Evolutionary conservation across 345 rosid genomes (phyloP), one percentile per base, ranked within the genome.

Genomic region (Brassica juncea): DNA sequence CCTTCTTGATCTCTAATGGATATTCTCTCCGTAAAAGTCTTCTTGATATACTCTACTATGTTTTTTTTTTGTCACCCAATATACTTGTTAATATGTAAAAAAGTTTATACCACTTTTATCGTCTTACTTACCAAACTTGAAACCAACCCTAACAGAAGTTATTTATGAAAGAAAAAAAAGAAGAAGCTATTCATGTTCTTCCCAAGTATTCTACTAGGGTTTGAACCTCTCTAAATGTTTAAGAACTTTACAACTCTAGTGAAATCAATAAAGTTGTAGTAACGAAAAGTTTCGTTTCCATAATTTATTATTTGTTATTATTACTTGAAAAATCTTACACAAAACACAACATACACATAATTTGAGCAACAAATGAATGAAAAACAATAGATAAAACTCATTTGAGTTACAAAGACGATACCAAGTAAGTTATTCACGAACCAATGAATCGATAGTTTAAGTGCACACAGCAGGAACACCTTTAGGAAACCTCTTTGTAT

Each of bases 381-480:
- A 47, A 47, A 19, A 68, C 8, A 68, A 44, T 60, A 44, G 35
- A 72, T 79, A 60, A 30, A 65, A 35, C 59, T 44, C 44, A 59
- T 14, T 21, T 15, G 57, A 44, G 44, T 67, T 55, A 44, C 82
- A 25, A 61, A 34, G 70, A 27, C 70, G 49, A 60, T 12, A 44
- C 65, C 30, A 69, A 39, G 30, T 27, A 68, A 67, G 74, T 68
- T 28, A 60, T 60, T 73, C 8, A 60, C 5, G 65, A 12, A 44
- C 12, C 6, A 74, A 69, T 32, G 2, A 12, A 44, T 35, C 4
- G 55, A 63, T 31, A 21, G 2, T 73, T 68, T 62, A 79, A 52
- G 35, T 68, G 68, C 92, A 87, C 65, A 79, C 90, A 1, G 69
- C 21, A 39, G 90, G 92, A 39, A 79, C 78, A 52, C 89, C 90